Base-by-base conservation (phyloP, 805 yeast genomes). In the Kregervanrija delftensis region DNA sequence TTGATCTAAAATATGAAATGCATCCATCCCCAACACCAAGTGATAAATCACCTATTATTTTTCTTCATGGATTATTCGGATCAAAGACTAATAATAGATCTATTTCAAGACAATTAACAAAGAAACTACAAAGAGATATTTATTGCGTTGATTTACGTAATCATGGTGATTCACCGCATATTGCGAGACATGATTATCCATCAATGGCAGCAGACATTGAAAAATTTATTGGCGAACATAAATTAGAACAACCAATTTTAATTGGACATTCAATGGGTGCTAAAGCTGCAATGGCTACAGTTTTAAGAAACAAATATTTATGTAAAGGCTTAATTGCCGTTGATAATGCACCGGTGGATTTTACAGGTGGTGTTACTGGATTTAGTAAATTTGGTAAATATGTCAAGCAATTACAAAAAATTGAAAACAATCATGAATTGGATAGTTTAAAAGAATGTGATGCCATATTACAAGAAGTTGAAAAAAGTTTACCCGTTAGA, bases 251-350 rank as follows among this genome's bases (percentile, higher is more conserved):
- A 41, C 83, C 86, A 0, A 76, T 85, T n/a, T 47, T 85, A 14
- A 66, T 85, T 13, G 95, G 95, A 0, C 93, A 85, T 59, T 83
- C 91, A 0, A 83, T 86, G 93, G 99, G 99, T 6, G 99, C 96
- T 4, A 90, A 91, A 57, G 76, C 91, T 0, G 96, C 83, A 5
- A 90, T 91, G 97, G 89, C 93, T 0, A 69, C 85, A 5, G 82
- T 87, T 0, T 66, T 93, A 46, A 69, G 88, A 41, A 69, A 75
- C 16, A 91, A 90, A 0, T 74, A 76, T 1, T 53, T 81, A 10
- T 79, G 81, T 5, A 69, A 76, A 11, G 71, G 80, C 65, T 55
- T 89, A 39, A 76, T 90, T 4, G 68, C 88, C 5, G 95, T 93
- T 6, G 99, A 91, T 57, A 91, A 90, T 60, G 87, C 96, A 0